A percentile compares a stretch with the other conserved stretches of the same genome.
Conservation (phyloP, 1,284 basidiomycete species). For the Phellopilus nigrolimitatus region DNA sequence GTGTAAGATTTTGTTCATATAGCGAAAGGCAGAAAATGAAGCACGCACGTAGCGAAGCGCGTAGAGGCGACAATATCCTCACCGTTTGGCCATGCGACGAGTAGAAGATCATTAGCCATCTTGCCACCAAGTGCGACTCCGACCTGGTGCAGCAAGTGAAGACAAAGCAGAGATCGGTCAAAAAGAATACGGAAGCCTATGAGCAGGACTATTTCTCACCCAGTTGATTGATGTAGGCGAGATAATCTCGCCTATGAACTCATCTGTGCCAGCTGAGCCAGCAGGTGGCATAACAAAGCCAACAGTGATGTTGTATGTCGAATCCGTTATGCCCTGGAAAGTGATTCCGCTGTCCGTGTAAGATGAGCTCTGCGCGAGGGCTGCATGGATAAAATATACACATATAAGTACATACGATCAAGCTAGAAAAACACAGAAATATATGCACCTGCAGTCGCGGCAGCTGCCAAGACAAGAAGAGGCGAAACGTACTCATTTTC, state of each 20-base stretch:
- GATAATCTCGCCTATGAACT: conserved; percentile 59
- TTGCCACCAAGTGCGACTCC: conserved; percentile 46
- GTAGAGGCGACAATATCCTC: conserved; percentile 46
- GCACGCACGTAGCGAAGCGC: conserved; percentile 44
- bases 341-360: conserved; percentile 37
- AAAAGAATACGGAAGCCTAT: not conserved
- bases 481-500: no score
- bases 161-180: not conserved
- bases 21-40: not conserved
- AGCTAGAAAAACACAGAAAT: no score
- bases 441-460: no score
- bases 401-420: no score
- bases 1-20: not conserved
- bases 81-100: conserved; percentile 55
- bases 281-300: conserved; percentile 49
- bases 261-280: conserved; percentile 35
- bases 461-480: no score
- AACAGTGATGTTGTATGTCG: conserved; percentile 43
- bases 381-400: no score
- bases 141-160: conserved; percentile 16
- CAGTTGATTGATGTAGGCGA: conserved; percentile 48
- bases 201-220: conserved; percentile 26
- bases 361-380: conserved; percentile 11
- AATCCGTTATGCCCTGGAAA: conserved; percentile 48
- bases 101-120: conserved; percentile 49